Evolutionary conservation across 768 basidiomycete species (phyloP).

Genomic region (Termitomyces sp.): DNA sequence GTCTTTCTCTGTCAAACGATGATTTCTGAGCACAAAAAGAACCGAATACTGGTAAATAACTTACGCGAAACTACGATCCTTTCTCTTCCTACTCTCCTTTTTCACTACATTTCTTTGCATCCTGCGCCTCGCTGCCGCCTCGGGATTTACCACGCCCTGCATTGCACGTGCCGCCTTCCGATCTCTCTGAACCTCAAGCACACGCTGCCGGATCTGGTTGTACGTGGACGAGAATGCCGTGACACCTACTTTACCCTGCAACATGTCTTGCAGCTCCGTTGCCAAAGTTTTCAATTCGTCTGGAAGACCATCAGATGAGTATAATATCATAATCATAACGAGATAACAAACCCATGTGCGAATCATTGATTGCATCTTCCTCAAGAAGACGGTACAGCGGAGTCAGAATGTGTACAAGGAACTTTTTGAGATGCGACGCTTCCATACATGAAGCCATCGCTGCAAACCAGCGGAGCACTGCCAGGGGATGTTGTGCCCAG

Average conservation of each 20-base stretch:
- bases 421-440: slow-evolving; percentile 47
- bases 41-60: slow-evolving; percentile 20
- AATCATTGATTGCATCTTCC: slow-evolving; percentile 77
- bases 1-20: slow-evolving; percentile 9
- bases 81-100: slow-evolving; percentile 84
- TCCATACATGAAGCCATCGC: slow-evolving; percentile 80
- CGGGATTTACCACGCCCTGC: slow-evolving; percentile 68
- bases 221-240: slow-evolving; percentile 77
- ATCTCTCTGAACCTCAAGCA: slow-evolving; percentile 60
- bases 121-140: slow-evolving; percentile 71
- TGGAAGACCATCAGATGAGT: slow-evolving; percentile 20
- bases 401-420: slow-evolving; percentile 78
- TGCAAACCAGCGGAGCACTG: slow-evolving; percentile 89
- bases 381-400: slow-evolving; percentile 86
- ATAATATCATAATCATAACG: neutral
- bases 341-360: slow-evolving; percentile 59
- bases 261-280: slow-evolving; percentile 78
- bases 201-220: slow-evolving; percentile 72
- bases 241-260: slow-evolving; percentile 85
- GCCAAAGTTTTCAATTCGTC: slow-evolving; percentile 82
- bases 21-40: neutral
- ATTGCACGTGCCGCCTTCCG: slow-evolving; percentile 56
- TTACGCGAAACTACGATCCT: slow-evolving; percentile 54
- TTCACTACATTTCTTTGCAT: slow-evolving; percentile 65
- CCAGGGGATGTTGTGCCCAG: slow-evolving; percentile 79